Base-by-base conservation (phyloP, 169 alveolate species). In the Amoebophrya sp. region DNA sequence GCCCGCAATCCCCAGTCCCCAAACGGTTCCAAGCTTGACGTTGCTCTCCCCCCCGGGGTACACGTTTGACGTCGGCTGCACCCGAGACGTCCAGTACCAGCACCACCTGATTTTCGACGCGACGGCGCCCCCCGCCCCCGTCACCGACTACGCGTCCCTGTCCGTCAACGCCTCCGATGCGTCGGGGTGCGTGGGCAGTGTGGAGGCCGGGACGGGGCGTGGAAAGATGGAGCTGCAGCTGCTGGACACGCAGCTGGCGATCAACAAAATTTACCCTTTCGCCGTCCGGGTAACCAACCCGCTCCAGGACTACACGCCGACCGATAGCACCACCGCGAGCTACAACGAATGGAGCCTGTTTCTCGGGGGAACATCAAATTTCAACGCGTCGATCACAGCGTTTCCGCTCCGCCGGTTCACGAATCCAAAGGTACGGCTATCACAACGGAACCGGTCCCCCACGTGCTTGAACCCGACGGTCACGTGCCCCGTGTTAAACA, bases 41-140 rank as follows among this genome's bases (percentile, higher is more conserved):
- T 25, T 66, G 83, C 83, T 66, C 35, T 18, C 83, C 32, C 83
- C 83, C 29, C 83, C 83, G 35, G 83, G 83, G 0, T 66, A 25
- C 83, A 7, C 0, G 29, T 66, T 66, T 25, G 18, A 66, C 83
- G 10, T 7, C 1, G 18, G 32, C 38, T 66, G 83, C 83, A 66
- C 83, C 32, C 29, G 83, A 2, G 83, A 66, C 83, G 1, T 66
- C 83, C 7, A 2, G 83, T 66, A 25, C 35, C 83, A 66, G 83
- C 83, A 66, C 83, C 83, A 66, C 83, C 35, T 66, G 83, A 66
- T 66, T 66, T 66, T 66, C 83, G 83, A 66, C 83, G 35, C 83
- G 35, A n/a, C 38, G 1, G 18, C 35, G 83, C 38, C 83, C 2
- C 83, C 83, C 35, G 32, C 12, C 29, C 83, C 83, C 35, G 32